Base-by-base conservation (phyloP, 306 rosid genomes). In the Echinosophora koreensis region DNA sequence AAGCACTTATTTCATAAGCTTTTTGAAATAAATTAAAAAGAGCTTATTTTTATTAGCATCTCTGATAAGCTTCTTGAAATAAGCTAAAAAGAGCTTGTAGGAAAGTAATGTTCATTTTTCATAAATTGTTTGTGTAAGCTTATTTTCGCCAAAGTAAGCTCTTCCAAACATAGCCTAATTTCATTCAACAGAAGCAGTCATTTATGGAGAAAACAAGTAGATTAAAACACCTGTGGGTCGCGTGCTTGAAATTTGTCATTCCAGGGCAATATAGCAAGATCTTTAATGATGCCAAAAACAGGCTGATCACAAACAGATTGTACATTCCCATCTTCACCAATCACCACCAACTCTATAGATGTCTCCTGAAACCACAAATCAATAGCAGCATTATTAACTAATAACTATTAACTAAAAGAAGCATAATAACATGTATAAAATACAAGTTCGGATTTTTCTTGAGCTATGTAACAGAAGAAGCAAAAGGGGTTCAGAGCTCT, bases 221-320 rank as follows among this genome's bases (percentile, higher is more conserved):
- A 42, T 32, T 52, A 9, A 60, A 5, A 92, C 6, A 92, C 98
- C 97, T 92, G 88, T 2, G 81, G 83, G 65, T 84, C 88, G 22
- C 82, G 84, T 0, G 84, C 50, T 3, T 79, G 67, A 28, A 86
- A 94, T 74, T 73, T 88, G 22, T 86, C 97, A 58, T 92, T 94
- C 97, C 97, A 92, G 5, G 94, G 95, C 67, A 94, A 81, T 67
- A 94, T 69, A 44, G 97, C 92, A 67, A 94, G 87, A 81, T 94
- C 98, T 80, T 90, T 92, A 73, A 94, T 89, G 39, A 88, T 89
- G 55, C 98, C 98, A 71, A 90, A 94, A 66, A 94, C 98, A 76
- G 97, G 88, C 79, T 92, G 97, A 84, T 94, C 98, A 76, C 97
- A 88, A 2, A 94, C 82, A 65, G 98, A 88, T 84, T 89, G 97